A percentile compares a stretch with the other conserved stretches of the same genome.
These are phyloP conservation scores for Erodium chrysanthum DNA, from an alignment of 441 rosid genomes.

Conservation along the genomic window DNA sequence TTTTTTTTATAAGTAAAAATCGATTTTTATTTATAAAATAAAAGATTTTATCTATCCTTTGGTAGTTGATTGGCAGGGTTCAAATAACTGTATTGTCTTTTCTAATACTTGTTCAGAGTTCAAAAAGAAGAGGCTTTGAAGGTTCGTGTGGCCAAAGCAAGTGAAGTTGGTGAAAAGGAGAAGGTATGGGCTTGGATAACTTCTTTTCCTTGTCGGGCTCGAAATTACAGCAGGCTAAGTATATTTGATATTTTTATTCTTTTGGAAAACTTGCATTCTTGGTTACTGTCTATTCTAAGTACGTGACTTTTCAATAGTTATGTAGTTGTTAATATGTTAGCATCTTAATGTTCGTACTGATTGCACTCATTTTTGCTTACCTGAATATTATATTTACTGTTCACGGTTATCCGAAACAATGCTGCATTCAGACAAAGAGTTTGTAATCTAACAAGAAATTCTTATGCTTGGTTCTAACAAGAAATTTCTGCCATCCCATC, in stretches of 20 bases:
- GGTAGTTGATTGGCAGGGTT: no score
- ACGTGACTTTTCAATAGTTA: neutral
- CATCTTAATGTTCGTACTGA: neutral
- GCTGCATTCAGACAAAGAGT: no score
- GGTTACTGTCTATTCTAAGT: neutral
- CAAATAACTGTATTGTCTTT: no score
- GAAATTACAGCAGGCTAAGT: neutral
- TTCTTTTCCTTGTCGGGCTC: constrained; percentile 7
- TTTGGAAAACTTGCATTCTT: neutral
- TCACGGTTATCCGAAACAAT: neutral
- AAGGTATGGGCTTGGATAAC: constrained; percentile 42
- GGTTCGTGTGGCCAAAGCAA: constrained; percentile 73
- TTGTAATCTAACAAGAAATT: no score
- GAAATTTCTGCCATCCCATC: no score
- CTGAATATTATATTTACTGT: neutral
- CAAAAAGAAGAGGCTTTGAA: constrained; percentile 92
- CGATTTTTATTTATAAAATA: no score
- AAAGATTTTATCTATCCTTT: no score
- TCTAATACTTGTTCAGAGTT: constrained; percentile 30
- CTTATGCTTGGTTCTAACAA: no score
- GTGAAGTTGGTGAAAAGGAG: constrained; percentile 71
- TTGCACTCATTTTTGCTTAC: neutral
- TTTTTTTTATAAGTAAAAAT: no score
- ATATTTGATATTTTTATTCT: neutral
- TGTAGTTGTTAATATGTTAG: neutral